A percentile compares a stretch with the other conserved stretches of the same genome.
phyloP scores from a whole-genome alignment of 495 filamentous ascomycete species.

The Neurospora discreta region DNA sequence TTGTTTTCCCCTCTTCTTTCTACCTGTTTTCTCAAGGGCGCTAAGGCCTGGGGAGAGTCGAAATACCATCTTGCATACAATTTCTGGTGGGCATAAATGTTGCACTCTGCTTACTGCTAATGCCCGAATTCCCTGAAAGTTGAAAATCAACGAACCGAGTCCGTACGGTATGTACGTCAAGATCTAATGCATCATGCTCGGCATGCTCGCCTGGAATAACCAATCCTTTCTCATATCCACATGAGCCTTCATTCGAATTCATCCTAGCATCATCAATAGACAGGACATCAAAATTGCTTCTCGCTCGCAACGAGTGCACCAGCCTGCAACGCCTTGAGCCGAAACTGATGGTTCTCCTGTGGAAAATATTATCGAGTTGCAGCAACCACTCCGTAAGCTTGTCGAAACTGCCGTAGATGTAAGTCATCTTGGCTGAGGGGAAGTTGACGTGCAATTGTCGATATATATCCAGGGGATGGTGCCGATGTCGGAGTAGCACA shows the following conservation, averaged over 20 bases:
- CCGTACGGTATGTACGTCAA: too few species aligned
- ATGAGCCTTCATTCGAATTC: neutral
- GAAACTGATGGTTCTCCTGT: conserved; percentile 3
- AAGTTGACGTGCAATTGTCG: neutral
- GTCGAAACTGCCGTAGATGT: conserved; percentile 5
- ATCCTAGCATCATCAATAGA: neutral
- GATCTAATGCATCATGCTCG: neutral
- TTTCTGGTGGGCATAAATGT: too few species aligned
- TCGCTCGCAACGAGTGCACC: neutral
- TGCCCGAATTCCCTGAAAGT: too few species aligned
- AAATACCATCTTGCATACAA: too few species aligned
- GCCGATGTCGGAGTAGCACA: conserved; percentile 22
- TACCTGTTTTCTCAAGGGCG: too few species aligned
- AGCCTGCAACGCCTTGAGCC: neutral
- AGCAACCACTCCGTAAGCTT: conserved; percentile 1
- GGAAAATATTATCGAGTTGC: neutral
- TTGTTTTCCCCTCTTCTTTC: too few species aligned
- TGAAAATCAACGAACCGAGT: too few species aligned
- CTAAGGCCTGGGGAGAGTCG: too few species aligned
- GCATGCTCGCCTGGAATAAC: neutral
- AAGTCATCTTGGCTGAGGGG: conserved; percentile 3
- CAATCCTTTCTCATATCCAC: neutral
- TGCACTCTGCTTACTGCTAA: too few species aligned
- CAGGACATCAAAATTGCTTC: neutral
- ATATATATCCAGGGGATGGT: conserved; percentile 2